These are phyloP conservation scores for Dothideomycetes sp. DNA, from an alignment of 2,329 filamentous ascomycete genomes.

Conservation along the genomic window DNA sequence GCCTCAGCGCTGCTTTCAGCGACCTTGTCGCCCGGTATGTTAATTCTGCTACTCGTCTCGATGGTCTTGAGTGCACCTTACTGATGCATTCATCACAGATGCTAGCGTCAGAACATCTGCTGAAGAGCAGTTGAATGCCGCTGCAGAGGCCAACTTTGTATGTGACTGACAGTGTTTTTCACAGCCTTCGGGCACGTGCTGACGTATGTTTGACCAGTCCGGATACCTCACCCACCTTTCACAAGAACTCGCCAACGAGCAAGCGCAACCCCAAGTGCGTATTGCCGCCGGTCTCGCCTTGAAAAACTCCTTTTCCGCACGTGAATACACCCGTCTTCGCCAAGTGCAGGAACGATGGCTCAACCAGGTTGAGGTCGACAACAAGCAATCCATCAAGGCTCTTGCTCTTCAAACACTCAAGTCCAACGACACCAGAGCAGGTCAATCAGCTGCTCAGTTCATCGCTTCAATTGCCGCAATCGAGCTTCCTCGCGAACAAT, in stretches of 20 bases:
- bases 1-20: conserved; percentile 97
- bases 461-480: conserved; percentile 91
- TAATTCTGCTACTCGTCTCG: conserved; percentile 34
- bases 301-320: conserved; percentile 95
- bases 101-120: conserved; percentile 79
- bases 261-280: conserved; percentile 72
- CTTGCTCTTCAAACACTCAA: conserved; percentile 79
- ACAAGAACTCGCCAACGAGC: conserved; percentile 87
- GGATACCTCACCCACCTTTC: conserved; percentile 89
- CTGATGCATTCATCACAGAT: conserved; percentile 50
- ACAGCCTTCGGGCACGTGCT: conserved; percentile 21
- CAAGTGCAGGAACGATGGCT: conserved; percentile 93
- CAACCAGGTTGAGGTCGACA: conserved; percentile 66
- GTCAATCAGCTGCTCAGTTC: conserved; percentile 85
- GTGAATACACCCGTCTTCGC: conserved; percentile 78
- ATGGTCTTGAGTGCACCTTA: conserved; percentile 20
- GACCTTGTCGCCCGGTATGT: conserved; percentile 87
- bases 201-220: conserved; percentile 48
- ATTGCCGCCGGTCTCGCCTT: conserved; percentile 90
- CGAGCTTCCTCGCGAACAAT: conserved; percentile 86
- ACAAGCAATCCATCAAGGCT: conserved; percentile 81
- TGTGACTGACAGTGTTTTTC: conserved; percentile 33
- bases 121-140: conserved; percentile 87
- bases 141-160: conserved; percentile 94
- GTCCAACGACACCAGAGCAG: conserved; percentile 71